These are phyloP conservation scores for Aristolochia fimbriata DNA, from an alignment of 164 flowering plant species.

Conservation along the genomic window DNA sequence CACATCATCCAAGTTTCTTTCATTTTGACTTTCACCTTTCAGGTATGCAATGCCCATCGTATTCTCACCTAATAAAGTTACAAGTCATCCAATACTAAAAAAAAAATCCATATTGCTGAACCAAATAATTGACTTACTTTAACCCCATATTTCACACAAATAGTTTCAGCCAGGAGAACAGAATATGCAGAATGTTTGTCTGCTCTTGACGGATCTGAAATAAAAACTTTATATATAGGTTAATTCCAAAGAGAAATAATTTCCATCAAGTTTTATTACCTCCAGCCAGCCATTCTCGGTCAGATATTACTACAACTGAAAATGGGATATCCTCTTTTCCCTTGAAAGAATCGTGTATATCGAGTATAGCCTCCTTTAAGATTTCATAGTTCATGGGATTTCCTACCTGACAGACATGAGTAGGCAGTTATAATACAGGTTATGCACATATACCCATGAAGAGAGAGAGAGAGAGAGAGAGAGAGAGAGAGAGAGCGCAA, in stretches of 20 bases:
- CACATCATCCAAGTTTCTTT: too few species aligned
- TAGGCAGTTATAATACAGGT: not conserved
- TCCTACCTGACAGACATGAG: slow-evolving; percentile 47
- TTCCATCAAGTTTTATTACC: slow-evolving; percentile 30
- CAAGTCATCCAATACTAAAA: too few species aligned
- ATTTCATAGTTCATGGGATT: slow-evolving; percentile 77
- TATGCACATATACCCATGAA: too few species aligned
- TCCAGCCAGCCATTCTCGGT: slow-evolving; percentile 76
- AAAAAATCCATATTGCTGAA: not conserved
- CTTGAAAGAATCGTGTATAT: slow-evolving; percentile 38
- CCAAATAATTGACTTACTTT: slow-evolving; percentile 36
- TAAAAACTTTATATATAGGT: not conserved
- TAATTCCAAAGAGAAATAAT: not conserved
- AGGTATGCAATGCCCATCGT: too few species aligned
- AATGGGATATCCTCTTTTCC: slow-evolving; percentile 50
- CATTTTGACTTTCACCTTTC: too few species aligned
- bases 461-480: slow-evolving; percentile 1
- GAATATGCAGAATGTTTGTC: slow-evolving; percentile 87
- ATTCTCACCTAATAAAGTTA: too few species aligned
- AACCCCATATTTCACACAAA: slow-evolving; percentile 66
- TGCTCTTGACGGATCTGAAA: slow-evolving; percentile 74
- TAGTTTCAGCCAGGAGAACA: slow-evolving; percentile 86
- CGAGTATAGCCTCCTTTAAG: slow-evolving; percentile 49
- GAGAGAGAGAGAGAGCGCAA: slow-evolving; percentile 4
- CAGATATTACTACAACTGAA: slow-evolving; percentile 70